Evolutionary conservation across 2,329 filamentous ascomycete genomes (phyloP).

Genomic region (Plectosphaerella plurivora): DNA sequence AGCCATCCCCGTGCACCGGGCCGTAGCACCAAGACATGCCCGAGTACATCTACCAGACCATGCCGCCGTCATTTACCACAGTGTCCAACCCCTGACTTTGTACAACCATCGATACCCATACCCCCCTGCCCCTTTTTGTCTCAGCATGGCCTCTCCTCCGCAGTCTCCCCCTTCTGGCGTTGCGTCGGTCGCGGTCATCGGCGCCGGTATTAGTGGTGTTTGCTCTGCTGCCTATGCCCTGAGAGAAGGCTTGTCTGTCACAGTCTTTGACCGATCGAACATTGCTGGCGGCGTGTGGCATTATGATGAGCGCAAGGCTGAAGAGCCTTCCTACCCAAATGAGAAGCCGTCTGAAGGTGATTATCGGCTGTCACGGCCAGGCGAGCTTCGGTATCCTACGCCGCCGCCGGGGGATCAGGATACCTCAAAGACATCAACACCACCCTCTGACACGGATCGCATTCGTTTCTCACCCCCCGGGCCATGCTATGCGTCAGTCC

Average conservation of each 20-base stretch:
- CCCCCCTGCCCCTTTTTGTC: neutral
- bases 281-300: conserved; percentile 23
- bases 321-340: conserved; percentile 26
- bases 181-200: conserved; percentile 4
- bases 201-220: conserved; percentile 5
- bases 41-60: neutral
- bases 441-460: conserved; percentile 30
- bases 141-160: neutral
- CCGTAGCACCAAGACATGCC: neutral
- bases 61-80: neutral
- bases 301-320: conserved; percentile 23
- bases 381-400: conserved; percentile 11
- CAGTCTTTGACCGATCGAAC: conserved; percentile 1
- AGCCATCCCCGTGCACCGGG: too few relatives aligned
- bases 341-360: conserved; percentile 21
- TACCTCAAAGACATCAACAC: neutral
- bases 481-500: conserved; percentile 41
- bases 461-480: conserved; percentile 20
- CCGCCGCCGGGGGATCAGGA: conserved; percentile 10
- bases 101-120: neutral
- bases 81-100: neutral
- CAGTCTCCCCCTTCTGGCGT: neutral
- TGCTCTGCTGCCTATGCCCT: conserved; percentile 1
- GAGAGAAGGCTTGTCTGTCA: neutral
- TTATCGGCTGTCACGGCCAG: conserved; percentile 13